Percentiles rank a stretch among this genome's conserved stretches.
Evolutionary conservation across 192 early-diverging fungal genomes (phyloP).

Genomic region (Coemansia sp.): DNA sequence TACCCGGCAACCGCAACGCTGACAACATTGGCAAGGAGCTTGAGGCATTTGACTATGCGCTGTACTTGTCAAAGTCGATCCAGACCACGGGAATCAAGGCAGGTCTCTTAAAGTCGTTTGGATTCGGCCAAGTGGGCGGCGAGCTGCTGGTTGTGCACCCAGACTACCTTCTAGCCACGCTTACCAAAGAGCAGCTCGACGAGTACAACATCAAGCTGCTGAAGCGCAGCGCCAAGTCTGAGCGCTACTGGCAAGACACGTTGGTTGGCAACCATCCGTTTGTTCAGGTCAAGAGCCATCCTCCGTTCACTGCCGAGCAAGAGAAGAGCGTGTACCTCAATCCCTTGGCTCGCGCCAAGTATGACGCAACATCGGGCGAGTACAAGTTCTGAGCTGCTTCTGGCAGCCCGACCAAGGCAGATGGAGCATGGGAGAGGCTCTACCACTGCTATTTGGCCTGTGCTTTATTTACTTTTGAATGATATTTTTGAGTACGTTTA

Average conservation of each 20-base stretch:
- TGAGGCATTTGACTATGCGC: constrained; percentile 76
- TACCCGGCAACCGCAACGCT: constrained; percentile 81
- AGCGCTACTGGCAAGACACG: constrained; percentile 89
- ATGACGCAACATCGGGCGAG: constrained; percentile 37
- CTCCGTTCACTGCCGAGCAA: constrained; percentile 81
- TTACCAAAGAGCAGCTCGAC: constrained; percentile 70
- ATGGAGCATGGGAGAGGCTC: too few species aligned
- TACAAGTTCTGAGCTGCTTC: constrained; percentile 2
- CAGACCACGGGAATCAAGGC: constrained; percentile 91
- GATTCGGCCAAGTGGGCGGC: constrained; percentile 93
- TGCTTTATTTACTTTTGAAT: not conserved
- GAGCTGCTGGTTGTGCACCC: constrained; percentile 86
- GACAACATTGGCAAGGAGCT: constrained; percentile 61
- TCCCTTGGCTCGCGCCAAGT: constrained; percentile 78
- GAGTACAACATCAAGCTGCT: constrained; percentile 68
- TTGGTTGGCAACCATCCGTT: constrained; percentile 77
- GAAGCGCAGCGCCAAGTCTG: constrained; percentile 69
- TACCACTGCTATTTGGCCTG: not conserved
- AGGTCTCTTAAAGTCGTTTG: constrained; percentile 88
- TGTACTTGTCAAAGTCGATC: constrained; percentile 83
- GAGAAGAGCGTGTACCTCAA: constrained; percentile 85
- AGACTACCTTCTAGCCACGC: constrained; percentile 76
- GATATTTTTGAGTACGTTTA: not conserved
- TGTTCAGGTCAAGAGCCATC: constrained; percentile 79
- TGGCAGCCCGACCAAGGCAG: not conserved